phyloP scores from a whole-genome alignment of 2,329 filamentous ascomycete species.

The Aspergillus sp. region DNA sequence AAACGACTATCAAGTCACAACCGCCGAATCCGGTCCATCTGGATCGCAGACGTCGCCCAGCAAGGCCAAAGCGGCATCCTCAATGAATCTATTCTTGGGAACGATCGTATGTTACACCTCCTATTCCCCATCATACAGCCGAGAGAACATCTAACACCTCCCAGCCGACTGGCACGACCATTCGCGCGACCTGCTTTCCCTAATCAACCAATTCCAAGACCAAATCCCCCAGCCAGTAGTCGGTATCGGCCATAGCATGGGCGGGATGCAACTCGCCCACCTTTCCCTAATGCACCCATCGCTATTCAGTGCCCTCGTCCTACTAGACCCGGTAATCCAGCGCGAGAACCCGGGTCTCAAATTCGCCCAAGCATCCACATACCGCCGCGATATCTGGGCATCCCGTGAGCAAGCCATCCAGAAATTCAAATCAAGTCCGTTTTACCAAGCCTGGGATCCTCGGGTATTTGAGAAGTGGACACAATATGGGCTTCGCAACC shows the following conservation, averaged over 20 bases:
- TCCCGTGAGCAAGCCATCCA: conserved; percentile 62
- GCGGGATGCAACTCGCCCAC: conserved; percentile 33
- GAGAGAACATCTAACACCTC: background rate
- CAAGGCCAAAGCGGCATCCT: conserved; percentile 14
- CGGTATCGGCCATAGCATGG: conserved; percentile 13
- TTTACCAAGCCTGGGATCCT: conserved; percentile 73
- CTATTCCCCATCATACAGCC: background rate
- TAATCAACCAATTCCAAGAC: conserved; percentile 18
- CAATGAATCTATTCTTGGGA: conserved; percentile 12
- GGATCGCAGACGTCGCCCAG: conserved; percentile 14
- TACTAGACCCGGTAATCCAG: conserved; percentile 11
- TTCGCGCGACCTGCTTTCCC: conserved; percentile 8
- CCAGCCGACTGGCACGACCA: conserved; percentile 15
- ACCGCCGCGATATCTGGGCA: conserved; percentile 72
- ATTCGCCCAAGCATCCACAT: conserved; percentile 18
- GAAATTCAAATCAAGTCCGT: conserved; percentile 62
- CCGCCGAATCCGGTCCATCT: conserved; percentile 55
- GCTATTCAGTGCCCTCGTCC: conserved; percentile 4
- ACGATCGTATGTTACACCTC: conserved; percentile 10
- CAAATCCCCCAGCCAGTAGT: conserved; percentile 11
- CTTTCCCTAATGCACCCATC: conserved; percentile 10
- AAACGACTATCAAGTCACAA: conserved; percentile 57
- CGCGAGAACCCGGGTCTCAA: background rate
- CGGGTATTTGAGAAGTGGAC: conserved; percentile 70
- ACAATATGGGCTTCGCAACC: conserved; percentile 63